Evolutionary conservation across 2,329 filamentous ascomycete genomes (phyloP), one percentile per base, ranked within the genome.

Genomic region (Pezicula neosporulosa): DNA sequence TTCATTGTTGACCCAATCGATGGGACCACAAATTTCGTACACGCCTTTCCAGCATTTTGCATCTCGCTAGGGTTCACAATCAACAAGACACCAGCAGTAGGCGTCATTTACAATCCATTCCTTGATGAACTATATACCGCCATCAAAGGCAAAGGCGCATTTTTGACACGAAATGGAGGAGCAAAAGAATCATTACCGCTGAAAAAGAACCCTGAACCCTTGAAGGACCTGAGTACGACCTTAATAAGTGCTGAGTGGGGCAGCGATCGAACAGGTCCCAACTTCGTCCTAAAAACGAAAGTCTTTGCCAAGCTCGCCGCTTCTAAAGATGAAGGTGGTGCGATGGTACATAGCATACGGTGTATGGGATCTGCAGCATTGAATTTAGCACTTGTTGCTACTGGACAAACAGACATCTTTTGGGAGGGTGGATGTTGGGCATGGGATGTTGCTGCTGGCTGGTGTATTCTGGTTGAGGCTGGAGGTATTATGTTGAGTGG

Each of bases 351-450:
- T 65, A 82, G 80, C 9, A 67, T 93, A 52, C 75, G 89, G n/a
- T 82, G 77, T 35, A 70, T 90, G 55, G 89, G 89, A 2, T 85
- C 80, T 47, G 89, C 89, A 7, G 89, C 89, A 38, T 72, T 93
- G 61, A 92, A 92, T 67, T 68, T 92, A 16, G 89, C 86, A 51
- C 79, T 77, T 37, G 85, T 90, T 3, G 89, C 89, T 3, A 80
- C 82, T 9, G 89, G 89, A 0, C 78, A 83, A 66, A 60, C 90
- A 24, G 89, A 93, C 66, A 62, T 82, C 19, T 93, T 90, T 66
- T 93, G 89, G 89, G 89, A 93, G 70, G 87, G 86, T 36, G 89
- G 89, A 0, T 90, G 87, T 68, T 93, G 87, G 81, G 87, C 88
- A 2, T 93, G 89, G 89, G 89, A 93, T 66, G 89, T 93, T 2